Evolutionary conservation across 2,329 filamentous ascomycete genomes (phyloP), one percentile per base, ranked within the genome.

Genomic region (Chrysoporthe cubensis): DNA sequence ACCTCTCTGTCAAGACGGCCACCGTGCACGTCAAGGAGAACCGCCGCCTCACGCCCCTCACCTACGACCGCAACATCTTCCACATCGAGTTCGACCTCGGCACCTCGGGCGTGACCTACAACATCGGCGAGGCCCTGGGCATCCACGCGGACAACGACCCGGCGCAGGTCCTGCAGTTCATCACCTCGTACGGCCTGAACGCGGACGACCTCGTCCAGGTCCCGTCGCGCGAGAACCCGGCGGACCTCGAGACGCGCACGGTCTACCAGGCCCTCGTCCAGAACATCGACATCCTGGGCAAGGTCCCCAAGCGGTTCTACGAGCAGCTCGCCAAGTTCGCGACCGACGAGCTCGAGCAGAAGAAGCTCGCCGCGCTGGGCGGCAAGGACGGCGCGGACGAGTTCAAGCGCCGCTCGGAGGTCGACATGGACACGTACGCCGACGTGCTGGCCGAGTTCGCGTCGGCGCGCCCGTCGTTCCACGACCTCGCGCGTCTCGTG

Each of bases 21-120:
- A 92, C 93, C 54, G 91, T 97, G 65, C 91, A 89, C 65, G 94
- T 99, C 79, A 93, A 96, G 84, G 96, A 98, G 84, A 97, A 97
- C 82, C 92, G 96, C 70, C 90, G 96, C 71, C 87, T 99, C 66
- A 99, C 96, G 0, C 96, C 96, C 3, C 75, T 81, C 34, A 91
- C 90, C 43, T 99, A 99, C 77, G 94, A 98, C 80, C 93, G 96
- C 74, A 97, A 99, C 85, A 98, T 99, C 80, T 99, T 99, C 90
- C 96, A 99, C 83, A 98, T 99, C 71, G 96, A 99, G 81, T 99
- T 99, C 75, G 96, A 98, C 76, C 88, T 99, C 34, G 95, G 95
- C 69, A 82, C 90, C 75, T 97, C 95, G 44, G 95, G 94, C 50
- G 88, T 99, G 71, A 97, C 88, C 54, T 99, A 99, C 82, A 93